phyloP scores from a whole-genome alignment of 352 stramenopile species.

The Phytopythium montanum region DNA sequence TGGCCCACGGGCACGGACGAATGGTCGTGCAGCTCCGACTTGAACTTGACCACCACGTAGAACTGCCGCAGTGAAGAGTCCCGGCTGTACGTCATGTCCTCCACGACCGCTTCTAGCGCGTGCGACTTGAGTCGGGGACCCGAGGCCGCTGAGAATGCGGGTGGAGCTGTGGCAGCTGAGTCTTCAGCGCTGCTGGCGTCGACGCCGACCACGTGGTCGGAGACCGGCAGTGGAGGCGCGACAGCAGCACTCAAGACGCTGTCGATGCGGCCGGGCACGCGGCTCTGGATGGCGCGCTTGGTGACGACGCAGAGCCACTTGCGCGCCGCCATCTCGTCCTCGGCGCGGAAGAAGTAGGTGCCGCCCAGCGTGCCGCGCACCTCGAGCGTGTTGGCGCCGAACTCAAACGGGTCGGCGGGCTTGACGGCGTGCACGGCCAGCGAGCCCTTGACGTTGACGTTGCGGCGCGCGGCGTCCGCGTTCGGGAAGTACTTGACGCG shows the following conservation, averaged over 20 bases:
- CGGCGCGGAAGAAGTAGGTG: conserved; percentile 79
- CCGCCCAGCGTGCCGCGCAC: conserved; percentile 68
- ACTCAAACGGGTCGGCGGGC: conserved; percentile 64
- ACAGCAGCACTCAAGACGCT: conserved; percentile 40
- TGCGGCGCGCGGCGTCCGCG: conserved; percentile 68
- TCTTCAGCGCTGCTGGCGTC: conserved; percentile 10
- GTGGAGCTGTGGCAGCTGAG: background rate
- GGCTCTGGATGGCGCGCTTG: conserved; percentile 75
- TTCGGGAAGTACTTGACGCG: conserved; percentile 81
- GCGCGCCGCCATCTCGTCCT: conserved; percentile 71
- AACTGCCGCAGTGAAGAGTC: conserved; percentile 75
- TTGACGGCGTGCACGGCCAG: conserved; percentile 76
- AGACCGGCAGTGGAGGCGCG: conserved; percentile 5
- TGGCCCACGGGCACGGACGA: conserved; percentile 69
- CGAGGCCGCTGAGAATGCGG: background rate
- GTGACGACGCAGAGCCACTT: conserved; percentile 82
- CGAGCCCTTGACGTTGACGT: conserved; percentile 75
- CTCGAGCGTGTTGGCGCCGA: conserved; percentile 73
- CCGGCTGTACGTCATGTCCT: conserved; percentile 74
- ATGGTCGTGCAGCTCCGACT: conserved; percentile 79
- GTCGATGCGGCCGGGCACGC: conserved; percentile 64
- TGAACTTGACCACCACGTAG: conserved; percentile 85
- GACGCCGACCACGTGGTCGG: conserved; percentile 8
- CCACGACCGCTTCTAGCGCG: conserved; percentile 50
- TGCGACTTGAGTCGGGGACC: conserved; percentile 54